Base-by-base conservation (phyloP, 2,329 filamentous ascomycete genomes). In the Pseudogymnoascus sp. region DNA sequence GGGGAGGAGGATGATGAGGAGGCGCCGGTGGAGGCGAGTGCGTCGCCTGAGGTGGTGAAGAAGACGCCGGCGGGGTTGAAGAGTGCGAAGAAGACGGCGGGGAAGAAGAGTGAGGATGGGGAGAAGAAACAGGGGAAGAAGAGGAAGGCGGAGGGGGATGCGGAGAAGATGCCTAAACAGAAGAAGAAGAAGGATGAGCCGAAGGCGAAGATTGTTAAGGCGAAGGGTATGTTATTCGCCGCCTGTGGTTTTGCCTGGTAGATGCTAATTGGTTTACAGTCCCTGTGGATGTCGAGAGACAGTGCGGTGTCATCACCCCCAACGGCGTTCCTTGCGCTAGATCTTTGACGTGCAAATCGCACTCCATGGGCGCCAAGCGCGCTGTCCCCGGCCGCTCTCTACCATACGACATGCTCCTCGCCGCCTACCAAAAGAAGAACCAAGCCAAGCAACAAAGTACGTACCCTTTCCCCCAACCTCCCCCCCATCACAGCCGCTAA, bases 111-210 rank as follows among this genome's bases (percentile, higher is more conserved):
- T 35, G 84, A 84, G 44, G 81, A 84, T 7, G 85, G 86, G 60
- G 76, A 74, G 11, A 73, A 75, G 9, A 83, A 83, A 65, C 88
- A 88, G 70, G 86, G 88, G 59, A 93, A 92, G 80, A 92, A 92
- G 77, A 81, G 88, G 64, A 92, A 91, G 76, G 87, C 88, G 7
- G 88, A 91, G 62, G 83, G 79, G 7, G 88, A 93, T 68, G 83
- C 84, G n/a, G 89, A 91, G 62, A 95, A 95, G 77, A 89, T 84
- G 15, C 88, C 89, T 0, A 95, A 93, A 76, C 85, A 87, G 68
- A 96, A 96, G 80, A 96, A 96, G 80, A 96, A 96, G 80, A 96
- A 96, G 78, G 91, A 96, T 66, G 91, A 96, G 72, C 88, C 88
- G 0, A 96, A 96, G 74, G 82, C 87, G 19, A 96, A 96, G 76